phyloP scores from a whole-genome alignment of 2,329 filamentous ascomycete species.

The Arthrobotrys conoides region DNA sequence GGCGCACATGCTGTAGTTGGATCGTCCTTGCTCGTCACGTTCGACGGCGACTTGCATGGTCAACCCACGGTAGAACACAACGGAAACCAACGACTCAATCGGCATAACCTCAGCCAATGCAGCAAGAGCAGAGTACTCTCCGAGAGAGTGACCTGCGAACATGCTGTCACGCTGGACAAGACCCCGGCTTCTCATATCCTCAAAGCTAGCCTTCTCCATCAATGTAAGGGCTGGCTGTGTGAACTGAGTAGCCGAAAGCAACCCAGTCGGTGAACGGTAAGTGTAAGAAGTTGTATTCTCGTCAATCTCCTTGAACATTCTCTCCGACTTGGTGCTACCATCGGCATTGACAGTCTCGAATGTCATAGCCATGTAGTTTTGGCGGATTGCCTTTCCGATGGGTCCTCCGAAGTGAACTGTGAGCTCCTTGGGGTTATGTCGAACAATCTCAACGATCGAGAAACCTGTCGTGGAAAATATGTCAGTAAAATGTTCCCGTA shows the following conservation, averaged over 20 bases:
- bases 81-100: constrained; percentile 97
- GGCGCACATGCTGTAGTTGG: constrained; percentile 99
- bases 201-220: constrained; percentile 99
- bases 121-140: constrained; percentile 97
- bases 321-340: constrained; percentile 95
- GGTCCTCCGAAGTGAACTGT: constrained; percentile 98
- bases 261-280: constrained; percentile 92
- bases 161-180: constrained; percentile 96
- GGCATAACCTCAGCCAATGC: constrained; percentile 98
- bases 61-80: constrained; percentile 98
- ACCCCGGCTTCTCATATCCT: constrained; percentile 98
- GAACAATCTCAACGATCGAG: constrained; percentile 98
- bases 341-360: constrained; percentile 97
- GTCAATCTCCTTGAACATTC: constrained; percentile 98
- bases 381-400: constrained; percentile 94
- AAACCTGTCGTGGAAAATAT: constrained; percentile 74
- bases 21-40: constrained; percentile 90
- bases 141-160: constrained; percentile 96
- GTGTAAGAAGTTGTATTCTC: constrained; percentile 96
- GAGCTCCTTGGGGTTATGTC: constrained; percentile 99
- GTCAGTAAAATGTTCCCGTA: constrained; percentile 62
- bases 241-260: constrained; percentile 97
- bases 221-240: constrained; percentile 96
- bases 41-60: constrained; percentile 99
- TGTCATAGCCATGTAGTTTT: constrained; percentile 99